Percentiles rank a stretch among this genome's conserved stretches.
These are phyloP conservation scores for Aphanomyces stellatus DNA, from an alignment of 352 stramenopile species.

Conservation along the genomic window DNA sequence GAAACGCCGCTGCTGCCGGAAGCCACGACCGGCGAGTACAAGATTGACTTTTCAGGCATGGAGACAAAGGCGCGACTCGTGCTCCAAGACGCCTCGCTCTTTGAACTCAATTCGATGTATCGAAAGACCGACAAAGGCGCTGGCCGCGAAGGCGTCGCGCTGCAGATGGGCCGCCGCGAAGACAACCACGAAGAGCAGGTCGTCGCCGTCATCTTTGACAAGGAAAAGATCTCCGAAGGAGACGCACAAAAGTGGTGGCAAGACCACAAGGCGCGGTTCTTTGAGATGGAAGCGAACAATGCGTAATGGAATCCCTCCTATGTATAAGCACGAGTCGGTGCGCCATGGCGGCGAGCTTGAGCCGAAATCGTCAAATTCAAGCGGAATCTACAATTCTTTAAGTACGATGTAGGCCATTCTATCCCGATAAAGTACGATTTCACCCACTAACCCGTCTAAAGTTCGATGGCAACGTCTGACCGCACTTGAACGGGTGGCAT, in stretches of 20 bases:
- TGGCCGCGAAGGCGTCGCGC: constrained; percentile 54
- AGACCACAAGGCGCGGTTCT: constrained; percentile 62
- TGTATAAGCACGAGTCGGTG: background rate
- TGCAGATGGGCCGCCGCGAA: constrained; percentile 65
- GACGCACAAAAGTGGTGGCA: constrained; percentile 67
- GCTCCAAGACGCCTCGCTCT: constrained; percentile 62
- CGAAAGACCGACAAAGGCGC: constrained; percentile 74
- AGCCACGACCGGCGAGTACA: background rate
- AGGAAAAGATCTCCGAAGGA: constrained; percentile 68
- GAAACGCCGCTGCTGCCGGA: background rate
- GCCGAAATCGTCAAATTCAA: too few relatives aligned
- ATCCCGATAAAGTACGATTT: too few relatives aligned
- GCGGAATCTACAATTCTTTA: background rate
- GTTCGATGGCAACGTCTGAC: too few relatives aligned
- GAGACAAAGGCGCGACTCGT: constrained; percentile 65
- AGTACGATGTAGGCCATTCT: background rate
- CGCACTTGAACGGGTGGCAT: too few relatives aligned
- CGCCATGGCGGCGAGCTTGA: too few relatives aligned
- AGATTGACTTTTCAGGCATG: constrained; percentile 56
- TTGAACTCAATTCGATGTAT: constrained; percentile 80
- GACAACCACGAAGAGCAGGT: constrained; percentile 74
- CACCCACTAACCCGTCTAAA: too few relatives aligned
- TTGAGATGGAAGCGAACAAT: constrained; percentile 4
- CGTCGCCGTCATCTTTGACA: constrained; percentile 76
- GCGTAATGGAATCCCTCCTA: background rate